phyloP scores from a whole-genome alignment of 768 basidiomycete genomes.

The Glaciozyma antarctica region DNA sequence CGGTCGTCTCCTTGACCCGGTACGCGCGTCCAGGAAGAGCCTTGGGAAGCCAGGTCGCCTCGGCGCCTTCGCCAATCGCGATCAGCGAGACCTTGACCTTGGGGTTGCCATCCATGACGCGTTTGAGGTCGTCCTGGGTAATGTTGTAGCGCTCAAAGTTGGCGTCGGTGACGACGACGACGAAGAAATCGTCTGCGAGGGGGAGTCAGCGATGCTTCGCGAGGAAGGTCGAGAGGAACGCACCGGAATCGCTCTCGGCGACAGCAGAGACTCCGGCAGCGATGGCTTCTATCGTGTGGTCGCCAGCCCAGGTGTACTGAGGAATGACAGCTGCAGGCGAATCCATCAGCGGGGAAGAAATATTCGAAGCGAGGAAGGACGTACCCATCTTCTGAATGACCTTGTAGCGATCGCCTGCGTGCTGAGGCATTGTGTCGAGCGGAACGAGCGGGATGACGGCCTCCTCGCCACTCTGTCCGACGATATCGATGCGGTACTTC shows the following conservation, averaged over 20 bases:
- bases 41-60: constrained; percentile 18
- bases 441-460: constrained; percentile 15
- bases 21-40: constrained; percentile 19
- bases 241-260: not conserved
- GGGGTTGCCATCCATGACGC: constrained; percentile 3
- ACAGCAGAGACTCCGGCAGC: constrained; percentile 2
- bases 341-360: no score
- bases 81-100: constrained; percentile 15
- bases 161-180: constrained; percentile 21
- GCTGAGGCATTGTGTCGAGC: not conserved
- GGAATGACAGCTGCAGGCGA: constrained; percentile 10
- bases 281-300: constrained; percentile 16
- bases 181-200: constrained; percentile 19
- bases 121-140: constrained; percentile 1
- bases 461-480: constrained; percentile 20
- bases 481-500: constrained; percentile 16
- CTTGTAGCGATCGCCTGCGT: constrained; percentile 17
- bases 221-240: not conserved
- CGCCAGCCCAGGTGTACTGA: constrained; percentile 21
- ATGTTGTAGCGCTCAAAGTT: constrained; percentile 19
- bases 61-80: constrained; percentile 25
- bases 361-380: not conserved
- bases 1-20: constrained; percentile 16
- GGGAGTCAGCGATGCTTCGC: not conserved
- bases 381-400: constrained; percentile 2